Base-by-base conservation (phyloP, 495 filamentous ascomycete species). In the Aspergillus kassunensis region DNA sequence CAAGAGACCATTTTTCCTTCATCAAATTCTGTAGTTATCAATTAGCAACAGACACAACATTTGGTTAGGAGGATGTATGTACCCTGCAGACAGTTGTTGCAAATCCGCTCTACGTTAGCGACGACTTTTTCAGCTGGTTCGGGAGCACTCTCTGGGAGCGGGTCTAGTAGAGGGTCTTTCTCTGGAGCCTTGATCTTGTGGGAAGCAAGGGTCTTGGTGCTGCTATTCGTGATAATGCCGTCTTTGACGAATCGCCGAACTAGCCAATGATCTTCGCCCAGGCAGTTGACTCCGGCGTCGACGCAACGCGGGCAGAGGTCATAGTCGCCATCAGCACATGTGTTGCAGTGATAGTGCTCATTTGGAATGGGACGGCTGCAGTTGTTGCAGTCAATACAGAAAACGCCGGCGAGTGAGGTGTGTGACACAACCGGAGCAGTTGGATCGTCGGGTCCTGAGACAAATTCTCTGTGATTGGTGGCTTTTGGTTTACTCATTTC, bases 341-440 rank as follows among this genome's bases (percentile, higher is more conserved):
- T 87, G 60, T 88, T 86, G 75, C 93, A 99, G 70, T 99, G 93
- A 66, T 88, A 99, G 63, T 99, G 93, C 19, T 80, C 80, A 56
- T 90, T 83, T 29, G 83, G 76, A 58, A 97, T 89, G 29, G 83
- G 78, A 19, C 70, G 69, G 48, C 91, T 82, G 63, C 93, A 99
- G 60, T 82, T 79, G 71, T 99, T 96, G 81, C 93, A 99, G 75
- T 87, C 96, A 44, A 98, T 90, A 30, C 80, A 82, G 65, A 77
- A 78, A 27, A 67, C 59, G 10, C 71, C 69, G 16, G 54, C 59
- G 24, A 59, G 46, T 4, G 69, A 67, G 11, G 39, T 59, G 54
- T 73, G 68, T 23, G 65, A 65, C 40, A 70, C 56, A 16, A 66
- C 27, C 0, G 67, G 68, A 44, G 62, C 62, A 39, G 45, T 54